A percentile compares a stretch with the other conserved stretches of the same genome.
phyloP scores from a whole-genome alignment of 305 asterid genomes.

The Fraxinus greggii region DNA sequence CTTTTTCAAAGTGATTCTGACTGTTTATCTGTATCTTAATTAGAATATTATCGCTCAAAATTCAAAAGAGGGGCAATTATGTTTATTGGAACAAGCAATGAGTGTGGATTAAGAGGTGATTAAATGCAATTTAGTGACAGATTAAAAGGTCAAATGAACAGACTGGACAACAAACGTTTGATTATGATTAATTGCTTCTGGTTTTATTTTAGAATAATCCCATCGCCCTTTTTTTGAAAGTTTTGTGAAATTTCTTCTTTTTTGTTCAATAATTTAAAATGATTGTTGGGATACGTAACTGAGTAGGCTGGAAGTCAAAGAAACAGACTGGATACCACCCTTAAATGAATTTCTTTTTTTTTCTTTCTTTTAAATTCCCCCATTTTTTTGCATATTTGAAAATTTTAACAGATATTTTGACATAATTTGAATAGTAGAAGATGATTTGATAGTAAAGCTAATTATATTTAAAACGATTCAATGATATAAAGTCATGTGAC shows the following conservation, averaged over 20 bases:
- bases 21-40: slow-evolving; percentile 31
- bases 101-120: slow-evolving; percentile 1
- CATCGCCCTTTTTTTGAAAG: not conserved
- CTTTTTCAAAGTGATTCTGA: slow-evolving; percentile 36
- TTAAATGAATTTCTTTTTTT: not conserved
- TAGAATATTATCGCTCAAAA: slow-evolving; percentile 3
- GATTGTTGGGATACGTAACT: slow-evolving; percentile 6
- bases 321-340: slow-evolving; percentile 17
- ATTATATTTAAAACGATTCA: too few species aligned
- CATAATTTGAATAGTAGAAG: too few species aligned
- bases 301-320: slow-evolving; percentile 17
- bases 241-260: not conserved
- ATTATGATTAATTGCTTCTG: not conserved
- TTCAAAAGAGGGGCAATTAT: slow-evolving; percentile 6
- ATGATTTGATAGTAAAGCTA: too few species aligned
- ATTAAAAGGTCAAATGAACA: slow-evolving; percentile 31
- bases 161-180: slow-evolving; percentile 25
- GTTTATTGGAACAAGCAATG: slow-evolving; percentile 9
- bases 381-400: too few species aligned
- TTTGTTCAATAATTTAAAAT: slow-evolving; percentile 2
- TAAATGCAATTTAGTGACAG: slow-evolving; percentile 26
- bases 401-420: too few species aligned
- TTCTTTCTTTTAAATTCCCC: not conserved
- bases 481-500: too few species aligned
- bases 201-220: not conserved